These are phyloP conservation scores for Mycosphaerelloides madeirae DNA, from an alignment of 2,329 filamentous ascomycete genomes.

Conservation along the genomic window DNA sequence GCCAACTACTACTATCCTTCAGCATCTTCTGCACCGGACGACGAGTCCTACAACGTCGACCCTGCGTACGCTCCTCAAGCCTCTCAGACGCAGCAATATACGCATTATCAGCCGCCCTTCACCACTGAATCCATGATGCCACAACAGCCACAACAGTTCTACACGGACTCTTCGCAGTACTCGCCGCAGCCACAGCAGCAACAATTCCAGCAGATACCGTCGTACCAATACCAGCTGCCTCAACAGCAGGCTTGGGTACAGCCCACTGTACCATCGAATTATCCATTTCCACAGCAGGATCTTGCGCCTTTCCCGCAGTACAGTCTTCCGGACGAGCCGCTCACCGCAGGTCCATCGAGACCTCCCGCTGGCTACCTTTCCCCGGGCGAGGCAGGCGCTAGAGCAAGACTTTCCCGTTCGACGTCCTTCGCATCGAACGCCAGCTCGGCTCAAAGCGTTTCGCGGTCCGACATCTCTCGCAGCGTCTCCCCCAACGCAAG, in stretches of 20 bases:
- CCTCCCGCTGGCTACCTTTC: conserved; percentile 17
- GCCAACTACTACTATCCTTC: background rate
- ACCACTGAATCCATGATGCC: background rate
- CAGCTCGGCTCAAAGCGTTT: conserved; percentile 23
- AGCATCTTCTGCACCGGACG: background rate
- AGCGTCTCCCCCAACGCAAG: conserved; percentile 29
- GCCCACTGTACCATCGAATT: background rate
- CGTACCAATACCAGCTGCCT: background rate
- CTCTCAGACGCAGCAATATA: background rate
- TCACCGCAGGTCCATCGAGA: conserved; percentile 9
- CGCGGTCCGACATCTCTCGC: conserved; percentile 25
- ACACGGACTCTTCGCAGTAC: background rate
- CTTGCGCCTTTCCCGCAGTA: conserved; percentile 13
- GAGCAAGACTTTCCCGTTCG: conserved; percentile 17
- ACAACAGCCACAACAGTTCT: background rate
- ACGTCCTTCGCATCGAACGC: conserved; percentile 27
- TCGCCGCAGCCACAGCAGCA: background rate
- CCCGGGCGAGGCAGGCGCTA: conserved; percentile 12
- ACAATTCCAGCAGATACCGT: background rate
- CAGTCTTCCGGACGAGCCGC: conserved; percentile 3
- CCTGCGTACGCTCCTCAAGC: background rate
- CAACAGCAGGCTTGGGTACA: background rate
- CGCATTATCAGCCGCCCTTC: background rate
- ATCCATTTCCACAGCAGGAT: background rate
- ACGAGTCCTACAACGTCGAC: background rate